Evolutionary conservation across 1,139 yeast species (phyloP), one percentile per base, ranked within the genome.

Genomic region (Yamadazyma atmosphaerica): DNA sequence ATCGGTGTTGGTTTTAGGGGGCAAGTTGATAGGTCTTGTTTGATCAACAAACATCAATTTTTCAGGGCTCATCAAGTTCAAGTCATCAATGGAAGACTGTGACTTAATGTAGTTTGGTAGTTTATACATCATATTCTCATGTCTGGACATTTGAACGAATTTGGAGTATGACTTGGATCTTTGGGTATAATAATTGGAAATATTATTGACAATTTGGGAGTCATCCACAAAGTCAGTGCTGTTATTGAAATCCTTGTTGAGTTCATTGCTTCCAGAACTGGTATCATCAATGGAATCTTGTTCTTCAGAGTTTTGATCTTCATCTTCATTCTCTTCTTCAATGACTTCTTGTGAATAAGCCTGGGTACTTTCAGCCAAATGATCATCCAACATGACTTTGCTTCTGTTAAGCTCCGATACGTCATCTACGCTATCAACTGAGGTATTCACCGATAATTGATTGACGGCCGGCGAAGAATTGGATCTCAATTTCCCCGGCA

Each of bases 1-100:
- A 44, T 72, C 77, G 21, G 43, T 42, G 2, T 45, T 43, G 12
- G 58, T 50, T 44, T 72, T 72, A 0, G 77, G 77, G 14, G 77
- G 77, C 28, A 72, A 54, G 45, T 72, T 65, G 27, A 70, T 70
- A 15, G 77, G 77, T 39, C 77, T 58, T 3, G 74, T 61, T 49
- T 69, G 76, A 49, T 72, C 76, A 16, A 71, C 49, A 11, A 54
- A 51, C 34, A 54, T 60, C 35, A 71, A 55, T 38, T 71, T 71
- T 44, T 71, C 77, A 1, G 63, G 65, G n/a, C 74, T 68, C 4
- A 71, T 59, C 28, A 70, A 55, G 31, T 60, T 59, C 37, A 71
- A 50, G 40, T 70, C 76, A 33, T 71, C 76, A 33, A 65, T 48
- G n/a, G 74, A 68, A 8, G 68, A 58, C 46, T 71, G 77, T 2